A percentile compares a stretch with the other conserved stretches of the same genome.
phyloP scores from a whole-genome alignment of 2,329 filamentous ascomycete genomes.

The Hortaea werneckii region DNA sequence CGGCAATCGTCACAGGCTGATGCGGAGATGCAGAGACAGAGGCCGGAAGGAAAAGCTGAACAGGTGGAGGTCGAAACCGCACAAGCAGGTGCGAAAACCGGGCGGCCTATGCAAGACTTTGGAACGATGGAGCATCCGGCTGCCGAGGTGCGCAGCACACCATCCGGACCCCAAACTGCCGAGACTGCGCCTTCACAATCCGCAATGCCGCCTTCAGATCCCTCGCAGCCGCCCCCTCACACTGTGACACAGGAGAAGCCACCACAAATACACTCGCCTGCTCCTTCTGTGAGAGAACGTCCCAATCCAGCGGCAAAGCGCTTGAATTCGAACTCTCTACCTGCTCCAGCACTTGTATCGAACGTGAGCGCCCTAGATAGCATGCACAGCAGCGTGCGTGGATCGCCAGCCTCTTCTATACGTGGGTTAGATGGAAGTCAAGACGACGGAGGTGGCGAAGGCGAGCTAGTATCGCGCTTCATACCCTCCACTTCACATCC shows the following conservation, averaged over 20 bases:
- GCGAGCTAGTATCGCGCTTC: constrained; percentile 25
- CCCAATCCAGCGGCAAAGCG: constrained; percentile 17
- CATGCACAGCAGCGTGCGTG: constrained; percentile 19
- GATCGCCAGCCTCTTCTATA: constrained; percentile 20
- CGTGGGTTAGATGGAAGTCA: constrained; percentile 10
- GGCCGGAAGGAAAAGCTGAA: neutral
- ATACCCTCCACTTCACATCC: constrained; percentile 22
- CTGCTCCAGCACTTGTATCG: constrained; percentile 22
- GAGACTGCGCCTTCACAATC: neutral
- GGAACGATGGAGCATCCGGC: neutral
- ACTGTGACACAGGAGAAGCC: neutral
- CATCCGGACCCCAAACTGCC: neutral
- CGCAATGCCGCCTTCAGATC: neutral
- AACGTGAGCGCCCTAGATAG: constrained; percentile 23
- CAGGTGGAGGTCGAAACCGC: neutral
- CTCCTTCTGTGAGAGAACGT: constrained; percentile 12
- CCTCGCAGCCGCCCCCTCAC: neutral
- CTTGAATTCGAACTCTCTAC: constrained; percentile 14
- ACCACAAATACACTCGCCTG: neutral
- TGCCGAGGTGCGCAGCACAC: neutral
- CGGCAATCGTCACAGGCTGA: neutral
- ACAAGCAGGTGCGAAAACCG: neutral
- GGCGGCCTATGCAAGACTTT: too few species aligned
- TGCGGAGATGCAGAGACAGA: neutral
- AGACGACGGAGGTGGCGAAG: constrained; percentile 7